phyloP scores from a whole-genome alignment of 2,329 filamentous ascomycete species.

The Fusarium anguioides region DNA sequence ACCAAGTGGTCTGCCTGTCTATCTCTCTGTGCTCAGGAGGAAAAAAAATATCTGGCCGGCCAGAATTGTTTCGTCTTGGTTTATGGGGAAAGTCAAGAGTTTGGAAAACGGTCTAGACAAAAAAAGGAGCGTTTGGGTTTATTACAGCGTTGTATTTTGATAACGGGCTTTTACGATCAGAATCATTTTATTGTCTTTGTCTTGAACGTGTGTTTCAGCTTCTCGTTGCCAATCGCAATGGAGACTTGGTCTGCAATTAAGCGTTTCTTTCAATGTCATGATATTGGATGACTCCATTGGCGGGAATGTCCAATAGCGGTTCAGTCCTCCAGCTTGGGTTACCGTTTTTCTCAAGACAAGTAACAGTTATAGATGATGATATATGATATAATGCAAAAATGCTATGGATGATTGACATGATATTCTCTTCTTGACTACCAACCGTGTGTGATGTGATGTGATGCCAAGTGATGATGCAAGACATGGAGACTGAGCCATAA shows the following conservation, averaged over 20 bases:
- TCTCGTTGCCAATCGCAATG: no score
- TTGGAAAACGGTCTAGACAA: conserved; percentile 31
- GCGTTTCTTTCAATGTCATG: conserved; percentile 21
- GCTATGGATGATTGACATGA: conserved; percentile 1
- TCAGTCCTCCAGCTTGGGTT: conserved; percentile 3
- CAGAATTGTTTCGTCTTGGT: conserved; percentile 3
- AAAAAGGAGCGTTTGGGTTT: conserved; percentile 19
- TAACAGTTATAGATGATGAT: conserved; percentile 38
- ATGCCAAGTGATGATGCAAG: neutral
- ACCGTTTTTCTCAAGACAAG: neutral
- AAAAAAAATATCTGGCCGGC: conserved; percentile 30
- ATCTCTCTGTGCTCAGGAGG: neutral
- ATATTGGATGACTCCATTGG: conserved; percentile 23
- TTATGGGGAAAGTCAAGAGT: neutral
- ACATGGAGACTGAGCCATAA: neutral
- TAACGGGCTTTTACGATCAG: conserved; percentile 3
- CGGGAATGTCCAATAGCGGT: conserved; percentile 11
- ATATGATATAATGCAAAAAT: conserved; percentile 33
- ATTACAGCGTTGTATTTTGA: conserved; percentile 13
- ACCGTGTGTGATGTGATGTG: neutral
- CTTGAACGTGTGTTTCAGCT: neutral
- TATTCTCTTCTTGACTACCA: neutral
- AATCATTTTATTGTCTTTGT: neutral
- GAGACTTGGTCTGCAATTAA: neutral
- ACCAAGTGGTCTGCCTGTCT: neutral